These are phyloP conservation scores for Rhynchospora tenuis DNA, from an alignment of 176 grass and related monocot species.

Conservation along the genomic window DNA sequence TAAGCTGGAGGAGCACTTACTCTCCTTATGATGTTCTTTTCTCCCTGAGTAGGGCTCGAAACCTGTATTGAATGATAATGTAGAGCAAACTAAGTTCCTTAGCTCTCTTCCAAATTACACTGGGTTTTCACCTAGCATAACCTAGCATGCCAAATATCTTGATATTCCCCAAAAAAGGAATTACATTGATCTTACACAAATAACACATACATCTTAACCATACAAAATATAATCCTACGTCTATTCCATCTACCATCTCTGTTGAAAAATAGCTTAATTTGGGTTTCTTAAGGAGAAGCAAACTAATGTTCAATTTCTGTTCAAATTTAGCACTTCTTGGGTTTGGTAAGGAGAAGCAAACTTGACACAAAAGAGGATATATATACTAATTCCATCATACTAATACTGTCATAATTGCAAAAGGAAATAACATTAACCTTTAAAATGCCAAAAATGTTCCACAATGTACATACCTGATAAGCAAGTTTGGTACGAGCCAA, in stretches of 20 bases:
- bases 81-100: neutral
- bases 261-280: neutral
- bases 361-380: neutral
- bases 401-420: neutral
- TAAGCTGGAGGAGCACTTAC: slow-evolving; percentile 46
- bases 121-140: neutral
- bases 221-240: neutral
- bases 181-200: neutral
- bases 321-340: neutral
- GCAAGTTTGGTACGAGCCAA: slow-evolving; percentile 92
- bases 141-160: neutral
- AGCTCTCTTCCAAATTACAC: neutral
- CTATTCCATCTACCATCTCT: neutral
- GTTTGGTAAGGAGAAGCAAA: neutral
- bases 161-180: neutral
- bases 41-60: slow-evolving; percentile 11
- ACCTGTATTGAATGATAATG: neutral
- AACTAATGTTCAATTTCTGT: neutral
- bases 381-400: neutral
- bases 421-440: neutral
- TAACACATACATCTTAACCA: neutral
- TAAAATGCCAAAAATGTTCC: neutral
- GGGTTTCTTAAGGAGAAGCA: neutral
- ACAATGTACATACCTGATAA: slow-evolving; percentile 57
- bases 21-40: slow-evolving; percentile 42